Evolutionary conservation across 2,329 filamentous ascomycete species (phyloP), one percentile per base, ranked within the genome.

Genomic region (Juglanconis juglandina): DNA sequence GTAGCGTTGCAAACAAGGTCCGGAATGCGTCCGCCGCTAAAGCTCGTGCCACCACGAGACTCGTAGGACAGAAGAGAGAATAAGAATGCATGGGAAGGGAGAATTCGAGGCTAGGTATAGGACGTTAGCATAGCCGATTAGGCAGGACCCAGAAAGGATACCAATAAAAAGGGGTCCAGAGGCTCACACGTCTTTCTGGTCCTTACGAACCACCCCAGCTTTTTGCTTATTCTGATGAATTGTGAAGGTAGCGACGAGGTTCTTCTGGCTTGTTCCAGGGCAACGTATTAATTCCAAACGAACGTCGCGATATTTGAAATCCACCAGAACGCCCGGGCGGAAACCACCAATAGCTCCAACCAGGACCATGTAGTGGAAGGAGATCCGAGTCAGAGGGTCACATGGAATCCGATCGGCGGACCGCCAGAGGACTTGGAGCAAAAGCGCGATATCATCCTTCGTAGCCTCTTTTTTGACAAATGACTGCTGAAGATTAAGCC

Each of bases 381-480:
- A 34, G 10, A 51, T 35, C 35, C 54, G 54, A n/a, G 35, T 34
- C 4, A 50, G 7, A 49, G 54, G 46, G n/a, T 3, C 24, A 14
- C 46, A 57, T 17, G 47, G 46, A 3, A 57, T 57, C 13, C 34
- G 34, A 24, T 33, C 35, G 33, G 54, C 46, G 5, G 17, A 33
- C 34, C 24, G 17, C 54, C 54, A 57, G 8, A 57, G 46, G 24
- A 35, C 42, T n/a, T 24, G 32, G 2, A 57, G 35, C 10, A 57
- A 5, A 13, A 57, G 46, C 9, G 42, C 35, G 17, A 57, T 57
- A 41, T 57, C 54, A n/a, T 57, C 35, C 7, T 32, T n/a, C 14
- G 46, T 57, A 10, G 54, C 54, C 14, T 51, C 54, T 47, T 56
- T 56, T 17, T 56, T 56, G 13, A 39, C 32, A 41, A 56, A 56